Percentiles rank a stretch among this genome's conserved stretches.
Conservation (phyloP, 1,284 basidiomycete species). For the Malassezia restricta region DNA sequence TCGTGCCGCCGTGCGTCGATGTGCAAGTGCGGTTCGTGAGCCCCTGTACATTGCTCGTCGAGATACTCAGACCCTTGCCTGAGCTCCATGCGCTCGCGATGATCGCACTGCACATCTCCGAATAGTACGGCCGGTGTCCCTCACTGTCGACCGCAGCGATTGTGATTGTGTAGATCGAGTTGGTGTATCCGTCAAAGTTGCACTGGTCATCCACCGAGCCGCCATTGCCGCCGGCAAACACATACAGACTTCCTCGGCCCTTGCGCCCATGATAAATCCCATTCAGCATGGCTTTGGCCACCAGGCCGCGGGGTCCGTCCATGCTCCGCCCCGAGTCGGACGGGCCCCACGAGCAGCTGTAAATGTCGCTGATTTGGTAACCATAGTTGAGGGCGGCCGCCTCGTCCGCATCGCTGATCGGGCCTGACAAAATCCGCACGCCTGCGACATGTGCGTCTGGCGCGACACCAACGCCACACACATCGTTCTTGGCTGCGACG, state of each 20-base stretch:
- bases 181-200: constrained; percentile 99
- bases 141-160: constrained; percentile 85
- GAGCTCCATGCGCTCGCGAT: constrained; percentile 93
- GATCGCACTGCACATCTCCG: constrained; percentile 90
- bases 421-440: constrained; percentile 83
- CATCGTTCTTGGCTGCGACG: constrained; percentile 87
- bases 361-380: constrained; percentile 83
- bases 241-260: constrained; percentile 85
- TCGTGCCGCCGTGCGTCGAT: constrained; percentile 79
- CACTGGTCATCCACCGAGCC: constrained; percentile 86
- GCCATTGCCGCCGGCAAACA: constrained; percentile 96
- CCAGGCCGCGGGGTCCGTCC: constrained; percentile 85
- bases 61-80: constrained; percentile 66
- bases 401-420: constrained; percentile 97
- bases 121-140: constrained; percentile 89
- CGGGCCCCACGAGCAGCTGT: constrained; percentile 95
- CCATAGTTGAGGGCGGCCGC: constrained; percentile 86
- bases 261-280: constrained; percentile 80
- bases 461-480: constrained; percentile 88
- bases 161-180: constrained; percentile 90
- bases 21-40: constrained; percentile 69
- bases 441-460: constrained; percentile 83
- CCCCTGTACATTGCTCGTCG: constrained; percentile 70
- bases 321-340: constrained; percentile 88
- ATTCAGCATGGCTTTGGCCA: constrained; percentile 86